Evolutionary conservation across 305 asterid species (phyloP), one percentile per base, ranked within the genome.

Genomic region (Vinca major): DNA sequence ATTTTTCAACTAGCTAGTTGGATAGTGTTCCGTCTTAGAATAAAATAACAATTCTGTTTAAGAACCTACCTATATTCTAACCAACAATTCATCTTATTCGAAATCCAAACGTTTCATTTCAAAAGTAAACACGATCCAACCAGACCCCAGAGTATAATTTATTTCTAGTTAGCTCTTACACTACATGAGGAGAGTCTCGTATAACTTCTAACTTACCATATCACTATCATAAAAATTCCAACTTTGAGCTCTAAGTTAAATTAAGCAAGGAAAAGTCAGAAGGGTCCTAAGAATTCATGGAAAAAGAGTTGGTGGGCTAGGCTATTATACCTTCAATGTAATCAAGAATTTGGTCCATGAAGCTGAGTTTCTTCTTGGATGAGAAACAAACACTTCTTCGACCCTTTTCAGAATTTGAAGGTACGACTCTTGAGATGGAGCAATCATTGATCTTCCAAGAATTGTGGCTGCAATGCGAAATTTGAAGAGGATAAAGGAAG

Each of bases 281-380:
- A 56, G 62, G 41, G 17, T 16, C 12, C 49, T 45, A 45, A 7
- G 49, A 51, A 51, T 17, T 52, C 51, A 0, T 11, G 33, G 40
- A 55, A 11, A 47, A 55, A 26, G 41, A 1, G 26, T 36, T 13
- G 45, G 9, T 4, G 12, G 20, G 4, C 21, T 11, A 5, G 20
- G 44, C 19, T 26, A 26, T 26, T 26, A 26, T 26, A 26, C 33
- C 33, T 92, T 92, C 97, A 69, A 92, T 92, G 74, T 89, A 89
- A 78, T 92, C 98, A 70, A 92, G 97, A 72, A 92, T 92, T 81
- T 86, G 98, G 75, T 92, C 96, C 91, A 88, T 80, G 81, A 92
- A 81, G 68, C 93, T 74, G 73, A 86, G 87, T 67, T 89, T 88
- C 33, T 26, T 26, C 33, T 26, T 26, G 33, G 33, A 26, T 26